Base-by-base conservation (phyloP, 2,329 filamentous ascomycete species). In the Neocucurbitaria cava region DNA sequence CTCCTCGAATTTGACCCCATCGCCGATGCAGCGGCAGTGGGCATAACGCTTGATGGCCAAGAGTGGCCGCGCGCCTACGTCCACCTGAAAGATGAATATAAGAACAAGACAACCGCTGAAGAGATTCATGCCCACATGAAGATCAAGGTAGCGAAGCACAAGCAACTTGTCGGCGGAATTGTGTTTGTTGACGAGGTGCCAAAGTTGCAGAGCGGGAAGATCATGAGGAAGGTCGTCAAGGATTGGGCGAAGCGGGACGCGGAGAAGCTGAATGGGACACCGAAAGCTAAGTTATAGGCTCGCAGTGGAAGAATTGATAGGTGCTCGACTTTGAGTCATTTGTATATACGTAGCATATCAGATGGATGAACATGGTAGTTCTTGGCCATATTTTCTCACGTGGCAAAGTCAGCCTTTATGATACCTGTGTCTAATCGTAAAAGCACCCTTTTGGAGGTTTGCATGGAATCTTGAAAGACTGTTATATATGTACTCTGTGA, bases 231-330 rank as follows among this genome's bases (percentile, higher is more conserved):
- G 61, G 68, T 81, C 5, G 75, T 87, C 74, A 79, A 81, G 60
- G 82, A 85, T 39, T 85, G 83, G 83, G 80, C 83, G 6, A 85
- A 83, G 72, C 74, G 75, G 53, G 84, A 86, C 69, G 80, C 79
- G 1, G 62, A 74, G 44, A 68, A 61, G 36, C 65, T 77, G 46
- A 59, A 60, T 30, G 59, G 52, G 9, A 62, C 54, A 35, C 55
- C 59, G 7, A 73, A 62, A 51, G 60, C 68, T 5, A 71, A 62
- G 28, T 45, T 72, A 24, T 72, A 58, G 30, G 42, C 17, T n/a
- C 11, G 17, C 26, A 28, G 23, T 5, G 18, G 40, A 23, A n/a
- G 33, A 20, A 30, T 10, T 42, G 18, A 20, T 30, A 9, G 20
- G 20, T 20, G 20, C 17, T 20, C 18, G 9, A 23, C 8, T 18